Conservation (phyloP, 2,329 filamentous ascomycete genomes). For the Anthostomella pinea region DNA sequence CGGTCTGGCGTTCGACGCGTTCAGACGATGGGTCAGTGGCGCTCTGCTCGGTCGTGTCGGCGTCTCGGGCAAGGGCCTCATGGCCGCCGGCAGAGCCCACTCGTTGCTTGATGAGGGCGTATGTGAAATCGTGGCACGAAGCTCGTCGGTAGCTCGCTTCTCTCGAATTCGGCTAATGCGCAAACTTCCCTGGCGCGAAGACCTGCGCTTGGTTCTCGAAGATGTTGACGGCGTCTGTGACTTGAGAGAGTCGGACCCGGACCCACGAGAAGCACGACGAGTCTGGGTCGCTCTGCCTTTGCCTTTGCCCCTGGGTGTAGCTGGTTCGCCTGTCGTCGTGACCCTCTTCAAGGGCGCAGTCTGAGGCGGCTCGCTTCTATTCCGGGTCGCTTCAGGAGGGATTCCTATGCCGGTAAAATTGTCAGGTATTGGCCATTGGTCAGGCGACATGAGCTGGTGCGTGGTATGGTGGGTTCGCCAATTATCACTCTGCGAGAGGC, state of each 20-base stretch:
- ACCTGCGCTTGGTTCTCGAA: constrained; percentile 14
- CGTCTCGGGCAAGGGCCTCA: constrained; percentile 22
- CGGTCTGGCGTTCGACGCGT: constrained; percentile 8
- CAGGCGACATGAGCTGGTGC: constrained; percentile 21
- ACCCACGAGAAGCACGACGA: constrained; percentile 11
- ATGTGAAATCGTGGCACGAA: constrained; percentile 16
- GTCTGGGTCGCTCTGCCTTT: constrained; percentile 8
- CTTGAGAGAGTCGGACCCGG: constrained; percentile 10
- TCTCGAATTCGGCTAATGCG: constrained; percentile 16
- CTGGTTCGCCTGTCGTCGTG: constrained; percentile 3
- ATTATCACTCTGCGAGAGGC: constrained; percentile 13
- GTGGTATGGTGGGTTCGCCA: constrained; percentile 19
- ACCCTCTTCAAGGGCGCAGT: constrained; percentile 8
- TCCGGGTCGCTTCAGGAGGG: constrained; percentile 9
- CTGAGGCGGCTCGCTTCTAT: constrained; percentile 17
- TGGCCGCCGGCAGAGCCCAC: constrained; percentile 9
- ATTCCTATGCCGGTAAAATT: constrained; percentile 11
- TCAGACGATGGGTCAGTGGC: constrained; percentile 16
- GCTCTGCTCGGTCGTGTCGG: constrained; percentile 14
- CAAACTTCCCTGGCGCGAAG: constrained; percentile 18
- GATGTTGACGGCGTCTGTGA: constrained; percentile 16
- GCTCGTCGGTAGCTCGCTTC: constrained; percentile 12
- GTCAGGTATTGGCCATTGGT: constrained; percentile 22
- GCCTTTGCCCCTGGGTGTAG: constrained; percentile 12
- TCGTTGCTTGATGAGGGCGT: constrained; percentile 17